Conservation (phyloP, 768 basidiomycete species). For the Collybia mongolica region DNA sequence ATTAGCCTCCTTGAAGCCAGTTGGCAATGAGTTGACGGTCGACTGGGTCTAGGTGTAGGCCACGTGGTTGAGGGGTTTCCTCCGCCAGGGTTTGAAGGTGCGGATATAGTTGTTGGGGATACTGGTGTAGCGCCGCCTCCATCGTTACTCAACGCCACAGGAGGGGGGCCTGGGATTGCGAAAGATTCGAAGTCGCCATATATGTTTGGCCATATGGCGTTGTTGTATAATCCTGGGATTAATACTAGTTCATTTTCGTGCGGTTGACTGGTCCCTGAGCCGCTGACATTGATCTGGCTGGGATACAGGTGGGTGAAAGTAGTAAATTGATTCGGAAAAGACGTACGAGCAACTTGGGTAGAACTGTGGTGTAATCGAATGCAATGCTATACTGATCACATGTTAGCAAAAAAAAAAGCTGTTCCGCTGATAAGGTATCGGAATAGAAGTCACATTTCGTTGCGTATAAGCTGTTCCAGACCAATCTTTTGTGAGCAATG, state of each 20-base stretch:
- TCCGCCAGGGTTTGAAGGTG: conserved; percentile 6
- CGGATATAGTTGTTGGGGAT: conserved; percentile 11
- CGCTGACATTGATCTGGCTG: conserved; percentile 35
- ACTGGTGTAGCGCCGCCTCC: conserved; percentile 6
- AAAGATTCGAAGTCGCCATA: conserved; percentile 31
- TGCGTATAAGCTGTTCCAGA: conserved; percentile 36
- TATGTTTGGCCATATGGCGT: conserved; percentile 34
- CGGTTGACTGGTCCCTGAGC: conserved; percentile 33
- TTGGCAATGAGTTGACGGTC: conserved; percentile 21
- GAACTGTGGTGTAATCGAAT: conserved; percentile 41
- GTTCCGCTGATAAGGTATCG: neutral
- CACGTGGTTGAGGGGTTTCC: neutral
- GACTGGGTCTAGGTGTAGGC: conserved; percentile 7
- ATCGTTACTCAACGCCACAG: conserved; percentile 27
- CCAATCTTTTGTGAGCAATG: no score
- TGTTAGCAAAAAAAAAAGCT: conserved; percentile 10
- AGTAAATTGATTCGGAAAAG: neutral
- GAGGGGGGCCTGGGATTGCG: conserved; percentile 34
- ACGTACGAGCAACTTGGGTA: conserved; percentile 52
- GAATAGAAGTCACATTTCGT: conserved; percentile 40
- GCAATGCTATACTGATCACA: conserved; percentile 39
- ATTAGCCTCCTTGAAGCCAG: conserved; percentile 20
- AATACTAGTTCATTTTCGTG: conserved; percentile 30
- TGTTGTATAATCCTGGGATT: conserved; percentile 32
- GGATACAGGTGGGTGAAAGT: neutral